Conservation (phyloP, 371 early-diverging fungal species). For the Mortierella sp. region DNA sequence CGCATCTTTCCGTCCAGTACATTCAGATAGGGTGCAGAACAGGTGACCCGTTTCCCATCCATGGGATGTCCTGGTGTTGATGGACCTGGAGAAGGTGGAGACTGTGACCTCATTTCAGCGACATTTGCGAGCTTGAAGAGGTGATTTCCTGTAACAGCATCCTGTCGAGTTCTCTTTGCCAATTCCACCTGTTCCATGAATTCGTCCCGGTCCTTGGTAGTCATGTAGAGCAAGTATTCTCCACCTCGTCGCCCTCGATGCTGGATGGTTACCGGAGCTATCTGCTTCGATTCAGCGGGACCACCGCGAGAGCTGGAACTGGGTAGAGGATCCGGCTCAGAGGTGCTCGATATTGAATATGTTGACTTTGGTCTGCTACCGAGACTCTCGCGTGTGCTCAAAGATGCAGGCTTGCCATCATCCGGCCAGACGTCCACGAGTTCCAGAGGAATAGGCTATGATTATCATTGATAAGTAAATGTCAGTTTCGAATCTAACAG, state of each 20-base stretch:
- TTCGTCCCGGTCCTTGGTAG: slow-evolving; percentile 75
- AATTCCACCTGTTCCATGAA: slow-evolving; percentile 82
- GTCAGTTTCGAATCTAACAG: too few relatives aligned
- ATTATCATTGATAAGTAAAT: not conserved
- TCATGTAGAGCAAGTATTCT: slow-evolving; percentile 37
- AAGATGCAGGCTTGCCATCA: slow-evolving; percentile 56
- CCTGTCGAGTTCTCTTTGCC: slow-evolving; percentile 62
- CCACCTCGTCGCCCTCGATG: slow-evolving; percentile 45
- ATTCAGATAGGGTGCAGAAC: slow-evolving; percentile 73
- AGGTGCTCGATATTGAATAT: not conserved
- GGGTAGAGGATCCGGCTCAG: not conserved
- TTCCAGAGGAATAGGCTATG: slow-evolving; percentile 81
- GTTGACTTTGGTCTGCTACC: slow-evolving; percentile 11
- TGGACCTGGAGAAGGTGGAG: slow-evolving; percentile 68
- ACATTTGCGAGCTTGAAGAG: slow-evolving; percentile 72
- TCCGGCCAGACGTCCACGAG: slow-evolving; percentile 71
- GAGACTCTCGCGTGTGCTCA: slow-evolving; percentile 11
- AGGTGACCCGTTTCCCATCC: slow-evolving; percentile 67
- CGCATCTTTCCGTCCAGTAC: slow-evolving; percentile 67
- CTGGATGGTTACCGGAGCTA: slow-evolving; percentile 25
- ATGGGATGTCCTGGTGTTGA: slow-evolving; percentile 83
- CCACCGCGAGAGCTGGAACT: not conserved
- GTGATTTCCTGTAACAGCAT: slow-evolving; percentile 59
- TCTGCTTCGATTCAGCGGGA: slow-evolving; percentile 14
- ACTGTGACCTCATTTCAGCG: slow-evolving; percentile 56